Percentiles rank a stretch among this genome's conserved stretches.
Evolutionary conservation across 1,284 basidiomycete genomes (phyloP).

Genomic region (Bondarzewia mesenterica): DNA sequence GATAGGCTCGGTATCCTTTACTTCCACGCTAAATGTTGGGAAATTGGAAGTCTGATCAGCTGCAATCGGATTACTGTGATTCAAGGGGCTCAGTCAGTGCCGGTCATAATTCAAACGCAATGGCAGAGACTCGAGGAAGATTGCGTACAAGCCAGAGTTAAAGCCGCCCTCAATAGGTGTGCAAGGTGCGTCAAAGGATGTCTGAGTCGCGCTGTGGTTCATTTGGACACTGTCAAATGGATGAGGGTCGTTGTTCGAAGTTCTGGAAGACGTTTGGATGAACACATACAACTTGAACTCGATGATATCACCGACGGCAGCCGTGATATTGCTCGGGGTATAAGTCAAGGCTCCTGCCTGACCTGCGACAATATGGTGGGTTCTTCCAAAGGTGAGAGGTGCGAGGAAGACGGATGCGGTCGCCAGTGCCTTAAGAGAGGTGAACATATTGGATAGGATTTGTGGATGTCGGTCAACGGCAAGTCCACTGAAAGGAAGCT

Average conservation of each 20-base stretch:
- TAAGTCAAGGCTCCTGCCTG: neutral
- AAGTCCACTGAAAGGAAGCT: too few species aligned
- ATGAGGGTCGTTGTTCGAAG: neutral
- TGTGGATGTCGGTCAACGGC: too few species aligned
- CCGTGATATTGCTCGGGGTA: neutral
- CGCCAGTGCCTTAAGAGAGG: neutral
- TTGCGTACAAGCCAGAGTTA: constrained; percentile 47
- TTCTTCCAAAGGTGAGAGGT: neutral
- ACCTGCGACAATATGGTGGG: neutral
- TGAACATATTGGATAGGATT: neutral
- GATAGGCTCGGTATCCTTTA: constrained; percentile 39
- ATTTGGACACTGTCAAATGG: constrained; percentile 28
- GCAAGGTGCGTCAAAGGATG: constrained; percentile 45
- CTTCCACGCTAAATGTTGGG: constrained; percentile 33
- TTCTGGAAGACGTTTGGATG: neutral
- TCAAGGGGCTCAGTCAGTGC: neutral
- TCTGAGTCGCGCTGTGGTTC: constrained; percentile 60
- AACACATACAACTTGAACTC: neutral
- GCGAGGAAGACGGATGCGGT: neutral
- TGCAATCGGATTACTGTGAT: constrained; percentile 39
- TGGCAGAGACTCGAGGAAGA: neutral
- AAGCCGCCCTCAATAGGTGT: constrained; percentile 33
- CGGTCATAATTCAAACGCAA: neutral
- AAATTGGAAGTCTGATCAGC: constrained; percentile 36
- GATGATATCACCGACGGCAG: neutral